Evolutionary conservation across 2,329 filamentous ascomycete genomes (phyloP).

Genomic region (Fusarium robinianum): DNA sequence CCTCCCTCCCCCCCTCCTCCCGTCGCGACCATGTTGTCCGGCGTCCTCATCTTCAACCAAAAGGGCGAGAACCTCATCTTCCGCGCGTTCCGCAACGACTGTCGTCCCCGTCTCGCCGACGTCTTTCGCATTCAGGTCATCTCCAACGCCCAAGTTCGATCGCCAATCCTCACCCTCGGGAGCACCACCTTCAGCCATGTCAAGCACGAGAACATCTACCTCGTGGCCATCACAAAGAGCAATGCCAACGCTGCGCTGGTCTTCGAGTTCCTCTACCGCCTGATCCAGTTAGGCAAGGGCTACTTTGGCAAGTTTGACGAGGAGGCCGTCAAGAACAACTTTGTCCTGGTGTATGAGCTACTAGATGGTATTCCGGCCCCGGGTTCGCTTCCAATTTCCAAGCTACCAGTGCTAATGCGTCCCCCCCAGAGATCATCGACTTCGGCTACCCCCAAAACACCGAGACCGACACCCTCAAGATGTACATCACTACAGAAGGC

Average conservation of each 20-base stretch:
- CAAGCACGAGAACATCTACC: constrained; percentile 98
- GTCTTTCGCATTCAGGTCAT: constrained; percentile 99
- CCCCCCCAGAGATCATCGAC: constrained; percentile 84
- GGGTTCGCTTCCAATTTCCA: not conserved
- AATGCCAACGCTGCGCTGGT: constrained; percentile 98
- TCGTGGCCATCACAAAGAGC: constrained; percentile 97
- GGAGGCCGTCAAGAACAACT: constrained; percentile 99
- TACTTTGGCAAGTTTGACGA: constrained; percentile 99
- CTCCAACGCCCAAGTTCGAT: constrained; percentile 95
- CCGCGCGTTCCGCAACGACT: constrained; percentile 97
- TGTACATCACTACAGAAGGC: constrained; percentile 99
- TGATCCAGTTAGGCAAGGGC: constrained; percentile 86
- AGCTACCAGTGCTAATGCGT: not conserved
- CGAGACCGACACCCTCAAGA: constrained; percentile 97
- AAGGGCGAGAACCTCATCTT: constrained; percentile 99
- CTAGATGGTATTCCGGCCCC: constrained; percentile 69
- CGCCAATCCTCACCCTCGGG: constrained; percentile 93
- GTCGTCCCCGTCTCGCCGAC: constrained; percentile 93
- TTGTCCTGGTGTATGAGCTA: constrained; percentile 96
- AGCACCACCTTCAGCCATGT: constrained; percentile 99
- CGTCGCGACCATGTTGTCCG: constrained; percentile 79
- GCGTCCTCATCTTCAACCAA: constrained; percentile 97
- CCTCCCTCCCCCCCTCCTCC: constrained; percentile 1
- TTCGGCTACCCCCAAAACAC: constrained; percentile 99
- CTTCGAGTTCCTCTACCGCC: constrained; percentile 94